These are phyloP conservation scores for Boletellus emodensis DNA, from an alignment of 768 basidiomycete species.

Conservation along the genomic window DNA sequence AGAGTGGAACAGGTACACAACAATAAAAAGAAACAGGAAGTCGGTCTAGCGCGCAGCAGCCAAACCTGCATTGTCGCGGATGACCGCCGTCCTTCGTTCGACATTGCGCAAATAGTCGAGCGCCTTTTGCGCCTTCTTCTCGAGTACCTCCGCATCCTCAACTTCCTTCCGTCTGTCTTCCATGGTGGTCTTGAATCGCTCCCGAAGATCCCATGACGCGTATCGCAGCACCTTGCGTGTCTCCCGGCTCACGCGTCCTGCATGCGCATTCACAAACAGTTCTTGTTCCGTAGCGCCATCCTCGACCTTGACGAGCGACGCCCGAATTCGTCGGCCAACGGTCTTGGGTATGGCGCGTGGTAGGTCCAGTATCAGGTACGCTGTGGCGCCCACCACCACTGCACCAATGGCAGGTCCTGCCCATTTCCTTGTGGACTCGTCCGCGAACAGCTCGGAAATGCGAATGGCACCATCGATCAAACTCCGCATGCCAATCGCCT, in stretches of 20 bases:
- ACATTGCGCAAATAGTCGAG: slow-evolving; percentile 64
- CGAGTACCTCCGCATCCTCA: slow-evolving; percentile 66
- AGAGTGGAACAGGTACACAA: slow-evolving; percentile 3
- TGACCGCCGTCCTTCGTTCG: slow-evolving; percentile 41
- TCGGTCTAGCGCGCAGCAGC: slow-evolving; percentile 6
- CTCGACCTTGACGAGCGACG: slow-evolving; percentile 50
- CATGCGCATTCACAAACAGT: slow-evolving; percentile 63
- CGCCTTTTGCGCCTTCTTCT: slow-evolving; percentile 66
- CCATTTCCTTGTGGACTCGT: slow-evolving; percentile 82
- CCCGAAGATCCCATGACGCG: slow-evolving; percentile 86
- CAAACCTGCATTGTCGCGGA: slow-evolving; percentile 30
- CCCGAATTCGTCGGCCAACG: slow-evolving; percentile 78
- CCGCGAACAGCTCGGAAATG: slow-evolving; percentile 72
- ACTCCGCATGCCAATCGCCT: slow-evolving; percentile 69
- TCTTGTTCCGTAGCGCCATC: slow-evolving; percentile 48
- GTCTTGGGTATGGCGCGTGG: slow-evolving; percentile 86
- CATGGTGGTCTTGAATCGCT: slow-evolving; percentile 75
- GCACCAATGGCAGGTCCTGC: slow-evolving; percentile 82
- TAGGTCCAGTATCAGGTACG: slow-evolving; percentile 83
- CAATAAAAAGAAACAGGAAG: slow-evolving; percentile 5
- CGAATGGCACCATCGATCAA: slow-evolving; percentile 77
- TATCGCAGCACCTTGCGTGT: slow-evolving; percentile 89
- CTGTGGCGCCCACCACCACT: slow-evolving; percentile 63
- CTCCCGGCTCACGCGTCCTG: slow-evolving; percentile 71
- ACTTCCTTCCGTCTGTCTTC: slow-evolving; percentile 80